Evolutionary conservation across 805 yeast species (phyloP), one percentile per base, ranked within the genome.

Genomic region (Torulaspora indica): DNA sequence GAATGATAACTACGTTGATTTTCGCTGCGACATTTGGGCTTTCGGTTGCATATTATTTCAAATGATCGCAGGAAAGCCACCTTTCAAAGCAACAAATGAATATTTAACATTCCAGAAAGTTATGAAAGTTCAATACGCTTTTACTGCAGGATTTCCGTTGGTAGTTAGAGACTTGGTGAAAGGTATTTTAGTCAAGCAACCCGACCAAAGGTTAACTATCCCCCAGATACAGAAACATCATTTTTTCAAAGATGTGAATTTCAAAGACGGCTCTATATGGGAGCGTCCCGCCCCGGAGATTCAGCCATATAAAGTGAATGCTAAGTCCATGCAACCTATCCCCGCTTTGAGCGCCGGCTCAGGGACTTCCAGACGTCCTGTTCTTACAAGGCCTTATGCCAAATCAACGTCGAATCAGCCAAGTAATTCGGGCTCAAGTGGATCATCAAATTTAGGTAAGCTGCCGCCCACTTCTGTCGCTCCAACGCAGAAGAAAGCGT

Each of bases 1-100:
- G 47, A 86, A 82, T 50, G 85, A 76, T 56, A 85, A 83, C 55
- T 81, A 78, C 45, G 86, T 88, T 0, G 97, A 97, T 1, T 82
- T 80, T 54, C 89, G 97, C 1, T 85, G 96, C 40, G 99, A 93
- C 66, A 82, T 93, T n/a, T 93, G 99, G 99, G 91, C 98, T 8
- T 86, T 95, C 65, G 99, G 98, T 1, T 89, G 98, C 62, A 91
- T 93, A 6, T 65, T 93, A 0, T 93, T 85, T 64, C 98, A 93
- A 62, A 87, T 93, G 95, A 79, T 90, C 18, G 95, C 95, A 48
- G 96, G 97, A 0, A 77, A 75, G 51, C 93, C 97, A 1, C 95
- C 95, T 4, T 85, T 85, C 63, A 85, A 84, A 58, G 95, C 90
- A 1, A 74, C 88, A 0, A 85, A 85, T 58, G 95, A 85, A 58